phyloP scores from a whole-genome alignment of 805 yeast genomes.

The Wickerhamomyces hampshirensis region DNA sequence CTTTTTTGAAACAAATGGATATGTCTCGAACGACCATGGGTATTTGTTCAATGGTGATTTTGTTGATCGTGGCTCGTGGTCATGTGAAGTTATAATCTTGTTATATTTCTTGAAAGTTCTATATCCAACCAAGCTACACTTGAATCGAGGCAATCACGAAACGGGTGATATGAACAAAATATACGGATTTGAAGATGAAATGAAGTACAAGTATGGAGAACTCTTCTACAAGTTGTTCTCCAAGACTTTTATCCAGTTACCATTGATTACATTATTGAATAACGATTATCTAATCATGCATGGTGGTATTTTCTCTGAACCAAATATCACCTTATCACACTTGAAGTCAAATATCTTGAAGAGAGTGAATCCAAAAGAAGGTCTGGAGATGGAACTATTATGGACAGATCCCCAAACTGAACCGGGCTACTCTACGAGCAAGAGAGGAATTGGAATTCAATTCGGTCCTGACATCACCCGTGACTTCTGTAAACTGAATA shows the following conservation, averaged over 20 bases:
- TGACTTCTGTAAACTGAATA: constrained; percentile 66
- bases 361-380: constrained; percentile 85
- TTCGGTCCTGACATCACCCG: constrained; percentile 95
- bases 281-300: constrained; percentile 83
- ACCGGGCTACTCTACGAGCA: constrained; percentile 79
- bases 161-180: constrained; percentile 95
- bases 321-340: constrained; percentile 65
- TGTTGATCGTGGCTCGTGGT: constrained; percentile 98
- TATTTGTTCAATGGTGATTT: constrained; percentile 95
- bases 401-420: constrained; percentile 94
- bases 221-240: constrained; percentile 77
- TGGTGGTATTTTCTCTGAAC: constrained; percentile 89
- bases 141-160: constrained; percentile 96
- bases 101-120: constrained; percentile 72
- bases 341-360: constrained; percentile 69
- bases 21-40: constrained; percentile 57
- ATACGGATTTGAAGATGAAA: constrained; percentile 95
- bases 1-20: constrained; percentile 70
- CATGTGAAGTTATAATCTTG: constrained; percentile 88
- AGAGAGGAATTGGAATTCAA: constrained; percentile 93
- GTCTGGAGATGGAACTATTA: constrained; percentile 90
- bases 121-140: constrained; percentile 62
- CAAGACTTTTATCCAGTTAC: constrained; percentile 80
- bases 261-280: constrained; percentile 80
- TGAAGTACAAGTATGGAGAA: constrained; percentile 83